A percentile compares a stretch with the other conserved stretches of the same genome.
These are phyloP conservation scores for Imleria badia DNA, from an alignment of 768 basidiomycete species.

Conservation along the genomic window DNA sequence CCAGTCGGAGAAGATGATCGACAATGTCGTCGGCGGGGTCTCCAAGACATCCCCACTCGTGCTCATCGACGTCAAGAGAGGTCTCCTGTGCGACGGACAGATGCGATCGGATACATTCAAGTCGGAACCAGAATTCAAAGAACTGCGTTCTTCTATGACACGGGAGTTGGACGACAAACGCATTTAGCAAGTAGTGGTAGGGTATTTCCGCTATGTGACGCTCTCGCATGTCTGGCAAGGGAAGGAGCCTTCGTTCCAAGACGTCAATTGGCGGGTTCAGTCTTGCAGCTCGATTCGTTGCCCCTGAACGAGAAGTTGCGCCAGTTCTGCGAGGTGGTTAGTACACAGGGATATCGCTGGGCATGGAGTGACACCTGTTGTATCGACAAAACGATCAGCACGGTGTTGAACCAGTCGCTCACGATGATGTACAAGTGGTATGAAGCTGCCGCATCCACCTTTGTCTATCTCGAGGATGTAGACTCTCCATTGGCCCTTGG, in stretches of 20 bases:
- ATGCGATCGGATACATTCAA: background rate
- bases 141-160: constrained; percentile 9
- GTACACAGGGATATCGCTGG: constrained; percentile 11
- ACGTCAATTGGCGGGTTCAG: background rate
- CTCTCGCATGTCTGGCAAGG: constrained; percentile 16
- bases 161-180: background rate
- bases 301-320: constrained; percentile 2
- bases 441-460: constrained; percentile 1
- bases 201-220: constrained; percentile 11
- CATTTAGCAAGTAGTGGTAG: background rate
- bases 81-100: background rate
- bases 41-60: background rate
- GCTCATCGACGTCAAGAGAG: background rate
- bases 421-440: constrained; percentile 17
- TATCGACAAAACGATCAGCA: constrained; percentile 9
- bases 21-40: background rate
- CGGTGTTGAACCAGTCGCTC: constrained; percentile 7
- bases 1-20: background rate
- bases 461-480: background rate
- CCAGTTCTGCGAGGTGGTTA: constrained; percentile 6
- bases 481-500: background rate
- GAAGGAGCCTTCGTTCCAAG: constrained; percentile 8
- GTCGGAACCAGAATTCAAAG: background rate
- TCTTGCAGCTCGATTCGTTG: constrained; percentile 6
- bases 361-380: constrained; percentile 14